Base-by-base conservation (phyloP, 768 basidiomycete species). In the Panaeolus papilionaceus region DNA sequence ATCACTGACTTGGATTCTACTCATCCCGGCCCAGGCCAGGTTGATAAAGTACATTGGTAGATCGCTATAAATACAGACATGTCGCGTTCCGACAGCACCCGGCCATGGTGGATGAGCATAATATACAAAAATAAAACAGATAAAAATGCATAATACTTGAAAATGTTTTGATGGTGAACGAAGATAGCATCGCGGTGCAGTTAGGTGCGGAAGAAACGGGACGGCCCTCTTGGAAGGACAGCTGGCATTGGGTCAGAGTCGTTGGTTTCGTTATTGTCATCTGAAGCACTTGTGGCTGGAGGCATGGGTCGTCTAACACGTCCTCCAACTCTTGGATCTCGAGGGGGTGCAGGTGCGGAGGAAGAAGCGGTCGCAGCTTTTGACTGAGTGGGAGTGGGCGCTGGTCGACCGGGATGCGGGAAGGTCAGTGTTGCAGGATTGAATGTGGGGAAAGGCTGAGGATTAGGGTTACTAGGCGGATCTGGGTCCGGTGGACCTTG, bases 251-350 rank as follows among this genome's bases (percentile, higher is more conserved):
- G 42, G n/a, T 64, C 63, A 12, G 33, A n/a, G n/a, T 64, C 44
- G 42, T 47, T 37, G 33, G 28, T 18, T 16, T 45, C 44, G n/a
- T 51, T 51, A 14, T 42, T 42, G 28, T 64, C 45, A 38, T 64
- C 64, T 14, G 47, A 49, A 33, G 33, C 33, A n/a, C 64, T 51
- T 11, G 67, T 73, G 11, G 77, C 33, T 28, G 28, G 4, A 11
- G 54, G 54, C 26, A 58, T 58, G 3, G 54, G 78, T 58, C 78
- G 72, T 66, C 77, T 77, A 16, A 80, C 80, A 37, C 80, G 75
- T 37, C 76, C 78, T 23, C 73, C 77, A 26, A 68, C 74, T 49
- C 79, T 75, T 14, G 80, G 80, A 64, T 81, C 80, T 58, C 72
- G 72, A 39, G 67, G 67, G 0, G 66, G 62, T 23, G 70, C 66